These are phyloP conservation scores for Microdochium nivale DNA, from an alignment of 2,329 filamentous ascomycete genomes.

Conservation along the genomic window DNA sequence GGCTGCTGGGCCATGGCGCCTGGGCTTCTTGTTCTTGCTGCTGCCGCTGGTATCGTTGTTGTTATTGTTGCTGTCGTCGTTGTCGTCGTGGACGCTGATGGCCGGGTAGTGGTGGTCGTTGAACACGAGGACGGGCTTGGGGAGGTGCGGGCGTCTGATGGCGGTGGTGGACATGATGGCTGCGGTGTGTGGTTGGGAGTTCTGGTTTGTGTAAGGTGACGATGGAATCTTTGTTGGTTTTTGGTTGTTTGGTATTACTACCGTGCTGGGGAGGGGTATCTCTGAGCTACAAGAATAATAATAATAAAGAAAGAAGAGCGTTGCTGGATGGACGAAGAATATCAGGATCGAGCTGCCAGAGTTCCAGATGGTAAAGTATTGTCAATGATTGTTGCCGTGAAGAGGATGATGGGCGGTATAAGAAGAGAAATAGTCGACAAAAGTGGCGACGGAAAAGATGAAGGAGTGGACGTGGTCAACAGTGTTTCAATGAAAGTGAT, in stretches of 20 bases:
- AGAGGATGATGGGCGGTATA: neutral
- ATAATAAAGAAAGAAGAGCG: neutral
- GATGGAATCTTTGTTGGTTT: no score
- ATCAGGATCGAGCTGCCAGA: neutral
- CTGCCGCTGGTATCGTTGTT: neutral
- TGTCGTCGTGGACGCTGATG: constrained; percentile 14
- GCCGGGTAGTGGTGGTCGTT: constrained; percentile 12
- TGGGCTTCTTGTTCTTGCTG: neutral
- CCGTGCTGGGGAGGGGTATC: neutral
- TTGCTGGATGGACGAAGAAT: neutral
- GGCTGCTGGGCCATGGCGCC: neutral
- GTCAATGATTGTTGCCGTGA: neutral
- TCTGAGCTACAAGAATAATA: no score
- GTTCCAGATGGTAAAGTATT: neutral
- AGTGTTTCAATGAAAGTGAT: neutral
- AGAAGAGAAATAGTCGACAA: neutral
- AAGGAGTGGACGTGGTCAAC: neutral
- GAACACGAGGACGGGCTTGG: constrained; percentile 18
- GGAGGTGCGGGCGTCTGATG: constrained; percentile 12
- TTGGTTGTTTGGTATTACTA: no score
- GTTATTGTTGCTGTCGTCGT: constrained; percentile 1
- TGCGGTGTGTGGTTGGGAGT: neutral
- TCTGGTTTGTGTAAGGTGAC: neutral
- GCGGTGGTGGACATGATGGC: neutral
- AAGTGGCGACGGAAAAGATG: neutral